These are phyloP conservation scores for Leccinum griseonigrum DNA, from an alignment of 1,284 basidiomycete species.

Conservation along the genomic window DNA sequence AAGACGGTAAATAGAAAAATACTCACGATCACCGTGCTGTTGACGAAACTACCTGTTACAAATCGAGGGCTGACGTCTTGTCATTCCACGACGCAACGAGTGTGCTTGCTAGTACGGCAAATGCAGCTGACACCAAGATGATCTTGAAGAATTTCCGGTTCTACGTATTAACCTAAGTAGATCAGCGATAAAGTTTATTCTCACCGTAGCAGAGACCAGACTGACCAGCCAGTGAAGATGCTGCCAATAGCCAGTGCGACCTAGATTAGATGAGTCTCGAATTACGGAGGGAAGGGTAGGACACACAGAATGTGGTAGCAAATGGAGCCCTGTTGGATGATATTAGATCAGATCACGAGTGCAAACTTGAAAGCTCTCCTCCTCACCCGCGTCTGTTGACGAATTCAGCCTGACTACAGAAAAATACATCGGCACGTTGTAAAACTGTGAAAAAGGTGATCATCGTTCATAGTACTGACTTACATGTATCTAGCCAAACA, in stretches of 20 bases:
- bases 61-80: neutral
- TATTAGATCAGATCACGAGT: neutral
- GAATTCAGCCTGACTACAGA: neutral
- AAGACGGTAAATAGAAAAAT: neutral
- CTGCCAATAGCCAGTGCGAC: neutral
- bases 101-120: neutral
- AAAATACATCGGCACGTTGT: neutral
- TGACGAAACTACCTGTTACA: neutral
- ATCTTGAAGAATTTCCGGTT: neutral
- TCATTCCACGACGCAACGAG: neutral
- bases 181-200: neutral
- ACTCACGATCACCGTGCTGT: neutral
- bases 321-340: neutral
- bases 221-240: neutral
- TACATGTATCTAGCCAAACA: too few relatives aligned
- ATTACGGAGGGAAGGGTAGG: neutral
- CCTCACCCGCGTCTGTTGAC: neutral
- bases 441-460: neutral
- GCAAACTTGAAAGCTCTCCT: neutral
- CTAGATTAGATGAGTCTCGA: neutral
- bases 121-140: neutral
- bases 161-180: neutral
- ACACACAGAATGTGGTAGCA: neutral
- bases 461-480: neutral
- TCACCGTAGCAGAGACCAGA: neutral